Conservation (phyloP, 2,329 filamentous ascomycete genomes). For the Arthrobotrys iridis region DNA sequence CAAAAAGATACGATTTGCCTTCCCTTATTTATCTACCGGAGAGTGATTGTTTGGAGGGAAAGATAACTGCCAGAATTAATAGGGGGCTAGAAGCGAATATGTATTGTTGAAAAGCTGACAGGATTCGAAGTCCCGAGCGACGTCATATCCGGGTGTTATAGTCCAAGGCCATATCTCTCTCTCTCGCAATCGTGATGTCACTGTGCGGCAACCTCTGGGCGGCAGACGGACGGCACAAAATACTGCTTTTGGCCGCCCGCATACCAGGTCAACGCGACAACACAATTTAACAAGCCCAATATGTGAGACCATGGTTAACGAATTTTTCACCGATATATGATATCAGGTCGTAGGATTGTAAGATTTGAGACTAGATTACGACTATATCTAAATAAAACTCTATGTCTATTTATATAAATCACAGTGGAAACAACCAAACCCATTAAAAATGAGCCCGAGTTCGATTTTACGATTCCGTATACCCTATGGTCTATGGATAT, state of each 20-base stretch:
- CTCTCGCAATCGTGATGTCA: constrained; percentile 51
- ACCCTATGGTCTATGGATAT: no score
- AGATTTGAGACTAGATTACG: no score
- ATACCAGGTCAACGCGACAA: background rate
- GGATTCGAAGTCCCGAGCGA: constrained; percentile 7
- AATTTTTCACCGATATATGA: no score
- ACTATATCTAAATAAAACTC: no score
- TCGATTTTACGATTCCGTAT: no score
- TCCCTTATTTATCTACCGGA: background rate
- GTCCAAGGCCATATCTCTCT: no score
- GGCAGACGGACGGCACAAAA: background rate
- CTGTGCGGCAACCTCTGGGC: constrained; percentile 29
- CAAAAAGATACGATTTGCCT: background rate
- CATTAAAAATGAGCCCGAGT: no score
- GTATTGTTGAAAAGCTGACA: constrained; percentile 6
- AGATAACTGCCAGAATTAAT: background rate
- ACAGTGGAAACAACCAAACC: no score
- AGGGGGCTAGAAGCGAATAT: constrained; percentile 10
- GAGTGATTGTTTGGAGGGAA: background rate
- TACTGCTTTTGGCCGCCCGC: background rate
- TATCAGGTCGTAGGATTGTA: no score
- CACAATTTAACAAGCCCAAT: no score
- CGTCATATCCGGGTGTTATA: constrained; percentile 26
- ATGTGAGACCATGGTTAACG: no score
- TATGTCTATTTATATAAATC: no score